phyloP scores from a whole-genome alignment of 2,329 filamentous ascomycete species.

The Diaporthe sp. region DNA sequence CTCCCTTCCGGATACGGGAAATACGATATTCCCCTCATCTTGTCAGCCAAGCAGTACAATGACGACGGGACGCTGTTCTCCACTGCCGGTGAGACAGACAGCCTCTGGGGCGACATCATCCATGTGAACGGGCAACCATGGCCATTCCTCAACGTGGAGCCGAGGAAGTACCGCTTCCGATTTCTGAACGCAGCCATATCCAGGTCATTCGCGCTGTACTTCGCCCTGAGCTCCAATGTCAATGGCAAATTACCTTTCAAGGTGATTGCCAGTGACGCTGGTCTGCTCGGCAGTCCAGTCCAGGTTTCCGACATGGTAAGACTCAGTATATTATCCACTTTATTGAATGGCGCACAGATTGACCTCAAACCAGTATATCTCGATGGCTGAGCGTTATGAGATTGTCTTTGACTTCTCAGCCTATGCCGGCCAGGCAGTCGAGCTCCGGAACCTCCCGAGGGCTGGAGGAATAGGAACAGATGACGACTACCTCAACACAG shows the following conservation, averaged over 20 bases:
- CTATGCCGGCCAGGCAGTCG: slow-evolving; percentile 59
- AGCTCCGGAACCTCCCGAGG: slow-evolving; percentile 45
- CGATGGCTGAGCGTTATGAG: slow-evolving; percentile 69
- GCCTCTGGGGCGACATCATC: slow-evolving; percentile 67
- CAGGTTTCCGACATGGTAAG: slow-evolving; percentile 48
- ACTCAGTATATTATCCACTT: background rate
- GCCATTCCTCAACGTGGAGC: slow-evolving; percentile 68
- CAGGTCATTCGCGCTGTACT: slow-evolving; percentile 59
- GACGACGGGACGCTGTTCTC: slow-evolving; percentile 59
- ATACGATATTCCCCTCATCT: slow-evolving; percentile 63
- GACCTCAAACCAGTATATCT: slow-evolving; percentile 45
- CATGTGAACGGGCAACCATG: slow-evolving; percentile 69
- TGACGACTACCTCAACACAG: slow-evolving; percentile 60
- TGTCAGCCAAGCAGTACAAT: slow-evolving; percentile 63
- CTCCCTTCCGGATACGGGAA: slow-evolving; percentile 60
- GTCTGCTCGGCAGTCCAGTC: slow-evolving; percentile 59
- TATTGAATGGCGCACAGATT: background rate
- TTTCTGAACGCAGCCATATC: slow-evolving; percentile 62
- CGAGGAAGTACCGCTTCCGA: slow-evolving; percentile 68
- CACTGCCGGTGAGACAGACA: slow-evolving; percentile 54
- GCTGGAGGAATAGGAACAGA: slow-evolving; percentile 53
- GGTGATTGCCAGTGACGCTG: slow-evolving; percentile 65
- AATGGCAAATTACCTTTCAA: slow-evolving; percentile 54
- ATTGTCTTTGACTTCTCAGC: slow-evolving; percentile 65
- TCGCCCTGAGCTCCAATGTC: slow-evolving; percentile 47